Evolutionary conservation across 2,329 filamentous ascomycete species (phyloP).

Genomic region (Pestalotiopsis sp.): DNA sequence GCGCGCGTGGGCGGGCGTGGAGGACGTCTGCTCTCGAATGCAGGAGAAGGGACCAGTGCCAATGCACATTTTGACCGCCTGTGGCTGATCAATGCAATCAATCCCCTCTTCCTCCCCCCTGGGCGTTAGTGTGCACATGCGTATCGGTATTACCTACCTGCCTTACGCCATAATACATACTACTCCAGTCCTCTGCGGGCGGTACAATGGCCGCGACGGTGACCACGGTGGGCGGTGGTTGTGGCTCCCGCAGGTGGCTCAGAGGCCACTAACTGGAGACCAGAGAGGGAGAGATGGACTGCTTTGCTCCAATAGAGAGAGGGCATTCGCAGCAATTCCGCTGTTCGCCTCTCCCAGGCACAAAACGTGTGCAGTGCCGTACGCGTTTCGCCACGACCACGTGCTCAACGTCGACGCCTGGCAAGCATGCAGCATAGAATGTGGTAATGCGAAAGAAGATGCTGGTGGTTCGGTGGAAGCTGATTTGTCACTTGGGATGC

Average conservation of each 20-base stretch:
- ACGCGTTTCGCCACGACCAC: background rate
- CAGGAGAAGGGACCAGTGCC: background rate
- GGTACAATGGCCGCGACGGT: background rate
- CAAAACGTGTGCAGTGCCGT: background rate
- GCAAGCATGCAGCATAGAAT: background rate
- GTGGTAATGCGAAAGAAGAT: background rate
- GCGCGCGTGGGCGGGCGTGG: background rate
- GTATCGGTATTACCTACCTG: background rate
- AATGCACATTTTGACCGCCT: background rate
- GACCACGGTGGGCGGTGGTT: background rate
- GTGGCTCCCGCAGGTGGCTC: background rate
- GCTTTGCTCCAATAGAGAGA: background rate
- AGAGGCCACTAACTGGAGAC: background rate
- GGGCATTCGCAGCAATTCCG: background rate
- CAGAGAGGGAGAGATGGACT: background rate
- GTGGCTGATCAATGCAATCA: background rate
- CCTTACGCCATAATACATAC: background rate
- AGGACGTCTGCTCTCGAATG: background rate
- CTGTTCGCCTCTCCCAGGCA: background rate
- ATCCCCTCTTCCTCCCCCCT: background rate
- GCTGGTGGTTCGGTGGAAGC: background rate
- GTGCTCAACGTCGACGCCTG: background rate
- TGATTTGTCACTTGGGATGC: background rate
- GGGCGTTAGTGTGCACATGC: background rate
- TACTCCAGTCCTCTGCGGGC: background rate